Base-by-base conservation (phyloP, 768 basidiomycete genomes). In the Termitomyces sp. region DNA sequence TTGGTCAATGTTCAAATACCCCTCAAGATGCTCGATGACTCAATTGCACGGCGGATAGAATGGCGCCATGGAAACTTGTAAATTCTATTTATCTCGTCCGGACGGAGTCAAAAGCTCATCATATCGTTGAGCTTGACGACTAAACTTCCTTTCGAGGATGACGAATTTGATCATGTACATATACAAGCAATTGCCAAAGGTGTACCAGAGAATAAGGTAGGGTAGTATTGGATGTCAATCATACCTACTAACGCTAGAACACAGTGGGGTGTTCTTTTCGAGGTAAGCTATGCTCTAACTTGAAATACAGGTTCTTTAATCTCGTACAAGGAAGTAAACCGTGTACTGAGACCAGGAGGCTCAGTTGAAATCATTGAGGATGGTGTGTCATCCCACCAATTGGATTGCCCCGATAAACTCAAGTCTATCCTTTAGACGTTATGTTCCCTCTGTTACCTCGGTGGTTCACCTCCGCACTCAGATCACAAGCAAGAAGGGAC, bases 41-140 rank as follows among this genome's bases (percentile, higher is more conserved):
- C 75, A 1, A 65, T 88, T 27, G 81, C 83, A 8, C 69, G 72
- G 4, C 84, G 89, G 24, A 80, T 92, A 70, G 73, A 77, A 64
- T 92, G 89, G 89, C 75, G 80, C 24, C 85, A 90, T 64, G 89
- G 89, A 39, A 91, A 92, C 66, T 89, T 91, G 90, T 91, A 69
- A 41, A 72, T 66, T 30, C 15, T 51, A 45, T 13, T 51, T 51
- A 45, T 20, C 41, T 34, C 6, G 4, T 39, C 3, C 4, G 27
- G 42, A 20, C 16, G 45, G 30, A 47, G 44, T 41, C 27, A 46
- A 47, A 44, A 52, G 51, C 4, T 34, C 36, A 63, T 41, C 47
- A 31, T 37, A 31, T 18, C 27, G n/a, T 18, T 15, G 61, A 91
- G 89, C 69, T 71, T 92, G 64, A 88, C 89, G 49, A 89, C 83